A percentile compares a stretch with the other conserved stretches of the same genome.
These are phyloP conservation scores for Discostella stelligeroides DNA, from an alignment of 108 stramenopile species.

Conservation along the genomic window DNA sequence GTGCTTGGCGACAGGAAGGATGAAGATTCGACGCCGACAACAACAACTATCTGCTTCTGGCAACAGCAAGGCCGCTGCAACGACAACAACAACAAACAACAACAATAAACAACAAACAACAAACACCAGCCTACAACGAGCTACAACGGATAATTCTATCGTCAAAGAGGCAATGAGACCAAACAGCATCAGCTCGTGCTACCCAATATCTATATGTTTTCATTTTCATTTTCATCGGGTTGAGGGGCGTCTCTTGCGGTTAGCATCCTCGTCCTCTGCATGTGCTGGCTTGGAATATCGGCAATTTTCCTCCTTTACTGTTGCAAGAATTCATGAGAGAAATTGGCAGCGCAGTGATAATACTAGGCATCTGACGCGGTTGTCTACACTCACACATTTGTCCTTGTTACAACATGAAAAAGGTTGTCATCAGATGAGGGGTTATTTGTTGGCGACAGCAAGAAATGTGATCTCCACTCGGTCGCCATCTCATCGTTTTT, in stretches of 20 bases:
- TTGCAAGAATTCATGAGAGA: constrained; percentile 10
- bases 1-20: too few relatives aligned
- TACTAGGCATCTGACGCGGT: not conserved
- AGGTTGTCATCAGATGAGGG: constrained; percentile 4
- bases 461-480: not conserved
- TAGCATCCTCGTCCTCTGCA: not conserved
- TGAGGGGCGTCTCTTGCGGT: constrained; percentile 1
- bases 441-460: not conserved
- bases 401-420: not conserved
- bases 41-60: too few relatives aligned
- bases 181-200: too few relatives aligned
- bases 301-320: not conserved
- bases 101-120: too few relatives aligned
- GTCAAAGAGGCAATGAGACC: too few relatives aligned
- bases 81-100: too few relatives aligned
- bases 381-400: not conserved
- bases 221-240: not conserved
- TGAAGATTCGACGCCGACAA: too few relatives aligned
- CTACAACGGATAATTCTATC: too few relatives aligned
- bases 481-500: not conserved
- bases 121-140: too few relatives aligned
- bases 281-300: not conserved
- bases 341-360: not conserved
- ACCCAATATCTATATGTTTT: too few relatives aligned
- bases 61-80: too few relatives aligned